A percentile compares a stretch with the other conserved stretches of the same genome.
Conservation (phyloP, 495 filamentous ascomycete genomes). For the Peziza echinospora region DNA sequence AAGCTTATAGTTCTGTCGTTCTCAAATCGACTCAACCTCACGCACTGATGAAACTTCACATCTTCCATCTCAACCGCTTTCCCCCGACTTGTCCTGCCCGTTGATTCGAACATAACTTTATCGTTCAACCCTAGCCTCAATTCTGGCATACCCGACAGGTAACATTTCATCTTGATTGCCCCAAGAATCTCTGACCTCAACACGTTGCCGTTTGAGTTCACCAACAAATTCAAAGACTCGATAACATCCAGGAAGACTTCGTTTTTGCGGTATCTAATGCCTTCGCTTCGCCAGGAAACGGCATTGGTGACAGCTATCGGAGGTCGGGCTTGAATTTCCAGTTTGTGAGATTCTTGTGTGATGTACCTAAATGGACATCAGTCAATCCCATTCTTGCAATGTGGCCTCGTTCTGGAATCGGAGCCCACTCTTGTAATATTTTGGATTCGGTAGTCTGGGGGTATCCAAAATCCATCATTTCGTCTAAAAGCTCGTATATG, state of each 20-base stretch:
- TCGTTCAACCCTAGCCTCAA: constrained; percentile 88
- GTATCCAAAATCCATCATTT: constrained; percentile 99
- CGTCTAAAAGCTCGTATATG: constrained; percentile 96
- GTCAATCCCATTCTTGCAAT: neutral
- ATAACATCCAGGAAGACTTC: constrained; percentile 97
- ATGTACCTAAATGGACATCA: constrained; percentile 45
- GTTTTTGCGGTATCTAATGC: constrained; percentile 97
- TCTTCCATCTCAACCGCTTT: constrained; percentile 99
- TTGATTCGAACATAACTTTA: constrained; percentile 99
- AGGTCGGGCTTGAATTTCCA: constrained; percentile 95
- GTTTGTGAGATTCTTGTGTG: constrained; percentile 96
- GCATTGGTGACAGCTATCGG: constrained; percentile 98
- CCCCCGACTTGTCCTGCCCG: constrained; percentile 77
- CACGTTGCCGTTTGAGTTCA: constrained; percentile 86
- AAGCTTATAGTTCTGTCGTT: constrained; percentile 98
- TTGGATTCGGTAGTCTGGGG: constrained; percentile 98
- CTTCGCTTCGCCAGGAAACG: constrained; percentile 93
- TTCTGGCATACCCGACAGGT: constrained; percentile 96
- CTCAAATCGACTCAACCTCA: constrained; percentile 85
- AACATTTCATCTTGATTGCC: constrained; percentile 99
- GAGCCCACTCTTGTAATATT: constrained; percentile 82
- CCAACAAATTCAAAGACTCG: constrained; percentile 90
- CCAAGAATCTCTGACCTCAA: constrained; percentile 92
- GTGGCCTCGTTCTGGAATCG: neutral
- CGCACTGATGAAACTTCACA: constrained; percentile 99